Evolutionary conservation across 1,284 basidiomycete species (phyloP), one percentile per base, ranked within the genome.

Genomic region (Trichosporon sp.): DNA sequence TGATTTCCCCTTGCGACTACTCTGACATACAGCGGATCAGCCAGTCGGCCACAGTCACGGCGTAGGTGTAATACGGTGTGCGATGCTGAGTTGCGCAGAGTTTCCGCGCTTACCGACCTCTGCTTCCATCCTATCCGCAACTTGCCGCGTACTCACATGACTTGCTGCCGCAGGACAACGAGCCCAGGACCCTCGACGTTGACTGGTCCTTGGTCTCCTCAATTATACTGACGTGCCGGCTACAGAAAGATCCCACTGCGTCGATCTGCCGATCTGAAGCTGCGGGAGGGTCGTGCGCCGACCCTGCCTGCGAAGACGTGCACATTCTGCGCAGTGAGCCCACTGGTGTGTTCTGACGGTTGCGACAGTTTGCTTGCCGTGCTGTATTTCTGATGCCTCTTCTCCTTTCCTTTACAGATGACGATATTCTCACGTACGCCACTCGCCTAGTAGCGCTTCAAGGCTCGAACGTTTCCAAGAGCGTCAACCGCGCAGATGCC

Each of bases 241-340:
- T 74, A 16, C 66, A 67, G 65, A 36, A 54, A 19, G 68, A 74
- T 29, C 71, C 73, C 3, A 40, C 60, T 19, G 65, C 65, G 11
- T 58, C 67, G 25, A 64, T 76, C 19, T 78, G 77, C 44, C 59
- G 61, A 19, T 73, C 72, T 21, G 77, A 78, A 65, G 70, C 66
- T 1, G 71, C 63, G 2, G 77, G 77, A 6, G 77, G 77, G 21
- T 67, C 58, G 19, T 78, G 77, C 59, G 74, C 74, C 33, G 73
- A 78, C 61, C 52, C 65, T 27, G 65, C 34, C 10, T 78, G 77
- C 59, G 49, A 60, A 27, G 73, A 71, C 58, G 27, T 77, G 8
- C 77, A 78, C 56, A 65, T 77, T 11, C 56, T 52, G 37, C 70
- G 69, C 13, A 31, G 68, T 7, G 60, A 66, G 29, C 71, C 74